Evolutionary conservation across 441 rosid species (phyloP).

Genomic region (Sinapis alba): DNA sequence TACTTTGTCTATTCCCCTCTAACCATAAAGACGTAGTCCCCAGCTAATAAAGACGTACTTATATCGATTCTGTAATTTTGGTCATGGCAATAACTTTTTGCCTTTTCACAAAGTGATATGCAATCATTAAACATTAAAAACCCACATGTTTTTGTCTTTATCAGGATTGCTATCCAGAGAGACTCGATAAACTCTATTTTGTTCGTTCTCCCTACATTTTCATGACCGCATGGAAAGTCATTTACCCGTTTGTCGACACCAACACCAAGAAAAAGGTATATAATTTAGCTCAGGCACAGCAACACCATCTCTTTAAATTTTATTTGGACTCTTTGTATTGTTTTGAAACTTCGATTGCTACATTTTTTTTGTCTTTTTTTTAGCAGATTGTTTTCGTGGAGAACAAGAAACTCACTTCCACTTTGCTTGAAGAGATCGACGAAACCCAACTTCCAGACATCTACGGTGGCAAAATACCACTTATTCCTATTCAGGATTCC

Average conservation of each 20-base stretch:
- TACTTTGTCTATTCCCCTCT: not conserved
- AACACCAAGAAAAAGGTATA: conserved; percentile 81
- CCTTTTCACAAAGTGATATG: not conserved
- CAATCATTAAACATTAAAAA: not conserved
- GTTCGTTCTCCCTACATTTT: conserved; percentile 78
- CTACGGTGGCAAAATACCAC: conserved; percentile 71
- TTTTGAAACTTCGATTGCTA: not conserved
- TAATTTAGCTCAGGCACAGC: conserved; percentile 1
- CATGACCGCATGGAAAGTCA: conserved; percentile 84
- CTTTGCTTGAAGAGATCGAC: conserved; percentile 68
- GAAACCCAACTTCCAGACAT: conserved; percentile 73
- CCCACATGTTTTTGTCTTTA: not conserved
- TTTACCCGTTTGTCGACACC: conserved; percentile 79
- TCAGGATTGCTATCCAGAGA: conserved; percentile 93
- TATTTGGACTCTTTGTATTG: not conserved
- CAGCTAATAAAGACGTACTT: not conserved
- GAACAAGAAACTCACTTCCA: conserved; percentile 60
- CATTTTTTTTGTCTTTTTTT: not conserved
- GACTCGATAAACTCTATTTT: conserved; percentile 70
- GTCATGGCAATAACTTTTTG: not conserved
- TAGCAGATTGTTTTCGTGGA: conserved; percentile 76
- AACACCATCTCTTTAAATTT: not conserved
- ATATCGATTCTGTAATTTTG: not conserved
- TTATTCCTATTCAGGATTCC: conserved; percentile 64
- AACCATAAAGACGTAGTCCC: not conserved